A percentile compares a stretch with the other conserved stretches of the same genome.
Conservation (phyloP, 2,329 filamentous ascomycete species). For the Amylocarpus encephaloides region DNA sequence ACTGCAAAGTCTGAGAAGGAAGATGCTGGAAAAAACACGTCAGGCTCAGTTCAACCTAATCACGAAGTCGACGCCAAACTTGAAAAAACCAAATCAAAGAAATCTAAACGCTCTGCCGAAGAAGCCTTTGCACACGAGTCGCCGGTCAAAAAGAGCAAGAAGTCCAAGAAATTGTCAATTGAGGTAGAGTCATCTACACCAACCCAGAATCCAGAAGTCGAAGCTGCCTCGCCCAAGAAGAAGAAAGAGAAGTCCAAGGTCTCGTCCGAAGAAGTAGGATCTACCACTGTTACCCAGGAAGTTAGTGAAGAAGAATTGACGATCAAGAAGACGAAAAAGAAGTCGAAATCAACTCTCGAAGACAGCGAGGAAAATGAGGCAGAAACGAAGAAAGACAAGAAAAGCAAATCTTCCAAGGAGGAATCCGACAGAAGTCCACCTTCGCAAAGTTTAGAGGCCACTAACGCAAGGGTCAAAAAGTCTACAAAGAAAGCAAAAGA, state of each 20-base stretch:
- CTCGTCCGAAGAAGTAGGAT: background rate
- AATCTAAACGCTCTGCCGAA: slow-evolving; percentile 1
- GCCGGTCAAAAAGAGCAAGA: background rate
- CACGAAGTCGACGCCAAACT: slow-evolving; percentile 7
- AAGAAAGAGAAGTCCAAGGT: background rate
- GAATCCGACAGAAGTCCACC: background rate
- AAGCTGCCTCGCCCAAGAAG: slow-evolving; percentile 5
- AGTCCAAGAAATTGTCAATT: background rate
- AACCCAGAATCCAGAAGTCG: background rate
- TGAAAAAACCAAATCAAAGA: slow-evolving; percentile 3
- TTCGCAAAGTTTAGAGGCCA: too few relatives aligned
- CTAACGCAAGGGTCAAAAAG: too few relatives aligned
- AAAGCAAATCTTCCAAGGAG: background rate
- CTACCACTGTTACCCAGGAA: background rate
- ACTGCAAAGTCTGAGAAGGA: slow-evolving; percentile 8
- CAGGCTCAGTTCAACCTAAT: slow-evolving; percentile 4
- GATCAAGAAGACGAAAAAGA: background rate
- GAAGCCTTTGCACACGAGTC: slow-evolving; percentile 4
- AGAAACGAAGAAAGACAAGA: background rate
- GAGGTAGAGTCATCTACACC: background rate
- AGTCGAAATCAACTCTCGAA: background rate
- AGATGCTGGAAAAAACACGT: slow-evolving; percentile 3
- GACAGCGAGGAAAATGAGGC: background rate
- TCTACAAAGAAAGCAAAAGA: too few relatives aligned
- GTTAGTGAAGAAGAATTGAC: background rate